Conservation (phyloP, 73 alveolate species). For the Blepharisma japonicum region DNA sequence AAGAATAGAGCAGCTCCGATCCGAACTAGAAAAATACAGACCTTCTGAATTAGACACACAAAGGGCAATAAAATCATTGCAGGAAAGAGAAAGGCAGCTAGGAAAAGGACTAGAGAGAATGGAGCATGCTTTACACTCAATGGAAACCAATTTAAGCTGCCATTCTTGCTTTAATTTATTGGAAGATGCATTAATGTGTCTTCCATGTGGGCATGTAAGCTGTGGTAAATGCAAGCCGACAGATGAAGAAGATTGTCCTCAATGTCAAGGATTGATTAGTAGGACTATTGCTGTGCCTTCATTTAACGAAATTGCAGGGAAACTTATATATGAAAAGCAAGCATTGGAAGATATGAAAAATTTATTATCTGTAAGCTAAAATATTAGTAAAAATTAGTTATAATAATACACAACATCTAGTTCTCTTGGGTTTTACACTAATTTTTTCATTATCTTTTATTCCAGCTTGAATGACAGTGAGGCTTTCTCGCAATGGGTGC, state of each 20-base stretch:
- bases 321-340: constrained; percentile 2
- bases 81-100: background rate
- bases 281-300: background rate
- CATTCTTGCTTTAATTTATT: constrained; percentile 9
- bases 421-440: no score
- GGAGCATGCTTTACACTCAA: constrained; percentile 12
- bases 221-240: constrained; percentile 4
- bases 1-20: background rate
- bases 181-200: constrained; percentile 21
- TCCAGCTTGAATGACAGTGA: no score
- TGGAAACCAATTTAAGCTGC: constrained; percentile 12
- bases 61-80: background rate
- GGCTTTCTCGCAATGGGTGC: no score
- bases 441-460: no score
- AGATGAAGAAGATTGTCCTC: background rate
- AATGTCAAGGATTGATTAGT: background rate
- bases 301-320: background rate
- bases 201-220: constrained; percentile 14
- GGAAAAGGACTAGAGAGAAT: background rate
- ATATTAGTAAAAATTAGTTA: no score
- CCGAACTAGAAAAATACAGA: background rate
- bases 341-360: constrained; percentile 19
- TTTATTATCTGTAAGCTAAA: background rate
- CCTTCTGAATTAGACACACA: background rate
- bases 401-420: no score